These are phyloP conservation scores for Punica granatum DNA, from an alignment of 345 rosid species.

Conservation along the genomic window DNA sequence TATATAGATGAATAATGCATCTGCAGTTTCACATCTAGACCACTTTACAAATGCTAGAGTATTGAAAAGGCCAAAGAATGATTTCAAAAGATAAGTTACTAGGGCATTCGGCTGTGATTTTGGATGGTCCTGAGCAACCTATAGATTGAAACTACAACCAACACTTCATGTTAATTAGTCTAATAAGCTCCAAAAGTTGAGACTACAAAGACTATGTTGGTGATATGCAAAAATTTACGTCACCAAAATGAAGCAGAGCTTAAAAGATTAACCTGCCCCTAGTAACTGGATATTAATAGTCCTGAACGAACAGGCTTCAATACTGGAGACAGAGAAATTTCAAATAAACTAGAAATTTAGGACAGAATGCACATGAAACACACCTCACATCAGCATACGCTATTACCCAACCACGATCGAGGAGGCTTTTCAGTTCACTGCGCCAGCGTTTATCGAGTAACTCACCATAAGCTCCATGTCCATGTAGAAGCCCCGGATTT, in stretches of 20 bases:
- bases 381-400: slow-evolving; percentile 98
- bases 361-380: slow-evolving; percentile 12
- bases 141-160: too few species aligned
- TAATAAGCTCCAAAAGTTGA: not conserved
- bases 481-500: slow-evolving; percentile 77
- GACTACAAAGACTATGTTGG: not conserved
- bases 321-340: too few species aligned
- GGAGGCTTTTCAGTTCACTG: slow-evolving; percentile 89
- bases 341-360: not conserved
- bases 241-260: too few species aligned
- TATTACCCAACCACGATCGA: slow-evolving; percentile 94
- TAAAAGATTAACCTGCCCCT: too few species aligned
- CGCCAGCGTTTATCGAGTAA: slow-evolving; percentile 84
- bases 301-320: too few species aligned
- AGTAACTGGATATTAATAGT: too few species aligned
- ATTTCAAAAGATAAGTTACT: not conserved
- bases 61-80: not conserved
- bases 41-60: too few species aligned
- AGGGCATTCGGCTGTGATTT: too few species aligned
- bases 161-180: not conserved
- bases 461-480: slow-evolving; percentile 97
- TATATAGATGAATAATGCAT: not conserved
- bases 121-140: too few species aligned
- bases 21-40: too few species aligned
- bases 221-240: too few species aligned